Conservation (phyloP, 306 rosid species). For the Luffa aegyptiaca region DNA sequence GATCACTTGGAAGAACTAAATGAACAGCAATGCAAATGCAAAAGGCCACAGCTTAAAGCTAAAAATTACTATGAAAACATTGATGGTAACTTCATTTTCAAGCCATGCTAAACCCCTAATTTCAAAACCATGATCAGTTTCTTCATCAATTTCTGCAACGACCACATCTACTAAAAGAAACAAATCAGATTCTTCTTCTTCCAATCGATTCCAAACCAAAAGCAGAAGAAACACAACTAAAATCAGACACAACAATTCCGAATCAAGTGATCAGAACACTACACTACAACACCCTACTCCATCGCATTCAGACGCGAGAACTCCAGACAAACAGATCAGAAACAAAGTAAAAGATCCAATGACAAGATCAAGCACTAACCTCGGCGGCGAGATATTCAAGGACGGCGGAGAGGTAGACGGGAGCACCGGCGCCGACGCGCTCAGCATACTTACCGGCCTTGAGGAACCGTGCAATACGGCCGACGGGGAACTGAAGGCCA, state of each 20-base stretch:
- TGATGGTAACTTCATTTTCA: background rate
- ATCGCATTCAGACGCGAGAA: background rate
- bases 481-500: conserved; percentile 82
- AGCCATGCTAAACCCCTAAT: background rate
- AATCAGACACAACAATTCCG: background rate
- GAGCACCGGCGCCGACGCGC: conserved; percentile 71
- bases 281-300: background rate
- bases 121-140: background rate
- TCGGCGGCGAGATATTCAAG: conserved; percentile 84
- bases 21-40: background rate
- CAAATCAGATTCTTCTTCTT: background rate
- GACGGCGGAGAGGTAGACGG: conserved; percentile 75
- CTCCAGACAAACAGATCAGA: background rate
- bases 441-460: conserved; percentile 55
- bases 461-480: conserved; percentile 68
- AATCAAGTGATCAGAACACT: background rate
- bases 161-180: background rate
- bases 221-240: background rate
- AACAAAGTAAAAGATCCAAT: background rate
- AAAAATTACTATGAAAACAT: background rate
- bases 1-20: background rate
- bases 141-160: background rate
- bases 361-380: conserved; percentile 22
- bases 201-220: background rate
- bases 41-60: background rate